Evolutionary conservation across 2,329 filamentous ascomycete genomes (phyloP), one percentile per base, ranked within the genome.

Genomic region (Diaporthe sp.): DNA sequence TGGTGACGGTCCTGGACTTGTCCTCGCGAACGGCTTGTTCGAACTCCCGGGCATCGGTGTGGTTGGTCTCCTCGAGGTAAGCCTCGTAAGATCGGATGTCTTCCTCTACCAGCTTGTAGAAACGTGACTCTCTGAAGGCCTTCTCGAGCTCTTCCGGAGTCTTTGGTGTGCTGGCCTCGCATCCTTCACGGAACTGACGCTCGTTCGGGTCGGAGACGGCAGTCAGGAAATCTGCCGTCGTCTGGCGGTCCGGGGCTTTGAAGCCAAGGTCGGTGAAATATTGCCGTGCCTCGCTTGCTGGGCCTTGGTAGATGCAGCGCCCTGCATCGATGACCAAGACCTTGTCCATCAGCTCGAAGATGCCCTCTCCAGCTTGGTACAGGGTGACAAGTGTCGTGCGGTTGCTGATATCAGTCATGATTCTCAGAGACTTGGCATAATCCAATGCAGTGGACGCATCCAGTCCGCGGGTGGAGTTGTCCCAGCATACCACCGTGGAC

Each of bases 181-280:
- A 92, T 1, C 93, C 93, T 0, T 87, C 83, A 28, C 92, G 90
- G 81, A 95, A 92, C 22, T 89, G 88, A 49, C 95, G 89, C 80
- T 95, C 94, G 13, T 89, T 90, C 1, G 92, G 90, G 81, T 96
- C 94, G 1, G 93, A 95, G 22, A 95, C 88, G 0, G 93, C 92
- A 1, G 94, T 95, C 60, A 96, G 83, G 84, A 95, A 96, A 81
- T 96, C 94, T 2, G 94, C 91, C 0, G 94, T 95, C 0, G 94
- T 96, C 80, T 93, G 86, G 15, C 87, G 82, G 0, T 86, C 84
- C 1, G 86, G 86, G 17, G 85, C 94, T 34, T 90, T 85, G 79
- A 94, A 96, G 0, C 94, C 93, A 75, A 94, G 86, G 34, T 89
- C 85, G 73, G 91, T 85, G 79, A 95, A 95, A 81, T 93, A 95